Base-by-base conservation (phyloP, 1,284 basidiomycete genomes). In the Ganoderma boninense region DNA sequence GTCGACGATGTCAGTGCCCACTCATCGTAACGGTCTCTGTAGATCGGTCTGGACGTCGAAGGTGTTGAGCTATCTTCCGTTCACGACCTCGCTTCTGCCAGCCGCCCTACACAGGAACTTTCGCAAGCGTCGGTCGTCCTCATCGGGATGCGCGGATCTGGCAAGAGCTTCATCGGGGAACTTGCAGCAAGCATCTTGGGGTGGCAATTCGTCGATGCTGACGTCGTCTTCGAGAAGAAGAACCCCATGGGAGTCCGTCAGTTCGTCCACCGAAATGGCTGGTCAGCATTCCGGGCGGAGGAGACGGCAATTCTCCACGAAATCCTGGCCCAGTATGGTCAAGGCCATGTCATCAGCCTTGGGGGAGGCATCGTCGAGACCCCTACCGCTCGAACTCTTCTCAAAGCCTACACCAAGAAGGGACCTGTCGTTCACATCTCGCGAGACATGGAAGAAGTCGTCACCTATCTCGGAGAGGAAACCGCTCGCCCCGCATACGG, bases 351-450 rank as follows among this genome's bases (percentile, higher is more conserved):
- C 65, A 89, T 98, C 77, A 95, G 94, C 71, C 90, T 99, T n/a
- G 97, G 98, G 14, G 98, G 98, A 5, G 97, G 97, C 0, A 92
- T 99, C 65, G 95, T 99, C 57, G 98, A 99, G 83, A 95, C 92
- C 0, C 87, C 91, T 7, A 88, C 86, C 57, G 93, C 94, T 14
- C 85, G 95, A 46, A 85, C 92, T 23, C 77, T 95, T 8, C 85
- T 99, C 70, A 86, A 89, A 77, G 82, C 87, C 11, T 97, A 96
- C 79, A 89, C 88, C 11, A 82, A 80, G 54, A 83, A 84, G 46
- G 92, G 92, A 0, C 87, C 89, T 1, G 91, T 96, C 29, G 90
- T 96, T 18, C 89, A 95, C 80, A 86, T 95, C 64, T 86, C 89
- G 14, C 85, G 95, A 38, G 89, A 92, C 74, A 82, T 93, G 40